A percentile compares a stretch with the other conserved stretches of the same genome.
Evolutionary conservation across 225 moss, liverwort and hornwort genomes (phyloP).

Genomic region (Polytrichum formosum): DNA sequence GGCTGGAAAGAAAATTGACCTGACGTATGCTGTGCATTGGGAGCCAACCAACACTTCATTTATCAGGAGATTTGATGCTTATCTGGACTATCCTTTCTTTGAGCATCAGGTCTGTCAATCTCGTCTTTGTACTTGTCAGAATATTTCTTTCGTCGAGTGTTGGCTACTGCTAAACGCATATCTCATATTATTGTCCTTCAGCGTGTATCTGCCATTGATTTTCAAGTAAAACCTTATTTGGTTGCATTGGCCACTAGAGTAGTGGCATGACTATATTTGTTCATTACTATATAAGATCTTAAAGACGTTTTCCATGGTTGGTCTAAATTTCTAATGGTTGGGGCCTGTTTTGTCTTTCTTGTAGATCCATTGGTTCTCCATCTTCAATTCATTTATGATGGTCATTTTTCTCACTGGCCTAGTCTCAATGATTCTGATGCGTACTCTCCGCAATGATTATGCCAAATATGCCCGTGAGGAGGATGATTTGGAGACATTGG

Average conservation of each 20-base stretch:
- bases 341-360: not conserved
- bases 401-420: conserved; percentile 97
- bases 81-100: conserved; percentile 94
- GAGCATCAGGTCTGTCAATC: conserved; percentile 83
- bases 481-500: conserved; percentile 97
- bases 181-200: no score
- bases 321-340: not conserved
- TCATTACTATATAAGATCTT: no score
- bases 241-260: no score
- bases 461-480: conserved; percentile 98
- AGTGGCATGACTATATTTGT: no score
- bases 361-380: conserved; percentile 99
- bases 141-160: no score
- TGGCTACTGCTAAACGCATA: no score
- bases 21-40: conserved; percentile 92
- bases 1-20: conserved; percentile 61
- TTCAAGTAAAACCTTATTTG: no score
- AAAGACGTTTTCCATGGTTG: no score
- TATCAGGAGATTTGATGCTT: conserved; percentile 92
- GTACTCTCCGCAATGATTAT: conserved; percentile 96
- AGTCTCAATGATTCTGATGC: conserved; percentile 99
- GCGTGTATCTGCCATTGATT: no score
- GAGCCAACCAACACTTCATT: conserved; percentile 71
- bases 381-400: conserved; percentile 99
- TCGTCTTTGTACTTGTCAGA: no score